Percentiles rank a stretch among this genome's conserved stretches.
Conservation (phyloP, 2,329 filamentous ascomycete genomes). For the Paraconiothyrium sp. region DNA sequence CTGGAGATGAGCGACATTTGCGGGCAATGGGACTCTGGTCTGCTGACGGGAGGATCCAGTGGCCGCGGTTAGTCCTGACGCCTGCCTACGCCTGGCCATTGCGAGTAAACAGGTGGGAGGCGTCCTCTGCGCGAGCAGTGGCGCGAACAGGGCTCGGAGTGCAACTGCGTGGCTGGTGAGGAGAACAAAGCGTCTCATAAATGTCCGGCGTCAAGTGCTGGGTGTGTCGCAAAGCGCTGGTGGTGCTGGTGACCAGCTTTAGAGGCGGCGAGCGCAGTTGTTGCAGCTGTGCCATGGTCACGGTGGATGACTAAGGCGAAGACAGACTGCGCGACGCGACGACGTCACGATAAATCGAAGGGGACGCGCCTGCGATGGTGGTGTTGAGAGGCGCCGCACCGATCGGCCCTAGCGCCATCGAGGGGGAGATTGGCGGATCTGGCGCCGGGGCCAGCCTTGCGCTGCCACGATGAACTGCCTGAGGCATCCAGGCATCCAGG, state of each 20-base stretch:
- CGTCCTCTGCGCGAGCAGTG: conserved; percentile 19
- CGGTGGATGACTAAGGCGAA: conserved; percentile 2
- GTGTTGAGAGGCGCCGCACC: conserved; percentile 6
- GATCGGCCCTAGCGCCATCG: conserved; percentile 15
- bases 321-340: conserved; percentile 6
- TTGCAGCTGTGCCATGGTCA: conserved; percentile 13
- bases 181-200: conserved; percentile 42
- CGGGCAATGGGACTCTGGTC: conserved; percentile 18
- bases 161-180: conserved; percentile 26
- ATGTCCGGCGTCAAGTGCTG: conserved; percentile 25
- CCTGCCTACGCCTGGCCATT: conserved; percentile 44
- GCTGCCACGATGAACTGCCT: neutral
- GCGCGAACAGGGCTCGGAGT: conserved; percentile 28
- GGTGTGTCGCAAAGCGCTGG: conserved; percentile 14
- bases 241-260: neutral
- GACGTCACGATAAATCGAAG: conserved; percentile 10
- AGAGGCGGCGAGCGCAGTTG: neutral
- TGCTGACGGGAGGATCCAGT: conserved; percentile 21
- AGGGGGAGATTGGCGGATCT: neutral
- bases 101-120: conserved; percentile 14
- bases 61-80: conserved; percentile 32
- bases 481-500: conserved; percentile 3
- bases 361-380: conserved; percentile 6
- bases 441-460: neutral
- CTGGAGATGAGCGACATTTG: conserved; percentile 25